Percentiles rank a stretch among this genome's conserved stretches.
phyloP scores from a whole-genome alignment of 1,284 basidiomycete species.

The Leccinum pachyderme region DNA sequence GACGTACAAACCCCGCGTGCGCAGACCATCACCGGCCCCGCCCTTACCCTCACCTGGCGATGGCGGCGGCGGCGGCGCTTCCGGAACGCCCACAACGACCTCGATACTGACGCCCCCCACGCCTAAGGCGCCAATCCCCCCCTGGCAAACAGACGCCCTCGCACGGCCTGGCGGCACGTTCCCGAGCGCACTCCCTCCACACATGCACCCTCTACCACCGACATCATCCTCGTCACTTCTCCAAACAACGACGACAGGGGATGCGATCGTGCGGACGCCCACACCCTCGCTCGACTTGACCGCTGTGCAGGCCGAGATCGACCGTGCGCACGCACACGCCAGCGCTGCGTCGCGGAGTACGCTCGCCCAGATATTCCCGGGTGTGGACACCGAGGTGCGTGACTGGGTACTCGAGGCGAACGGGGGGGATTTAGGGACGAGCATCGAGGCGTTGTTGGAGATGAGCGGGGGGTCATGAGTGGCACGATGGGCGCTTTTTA shows the following conservation, averaged over 20 bases:
- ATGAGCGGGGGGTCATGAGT: constrained; percentile 53
- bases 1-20: constrained; percentile 71
- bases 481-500: not conserved
- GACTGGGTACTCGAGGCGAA: constrained; percentile 87
- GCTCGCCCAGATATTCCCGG: constrained; percentile 83
- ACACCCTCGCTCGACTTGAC: constrained; percentile 69
- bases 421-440: constrained; percentile 83
- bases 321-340: constrained; percentile 68
- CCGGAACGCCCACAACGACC: constrained; percentile 27
- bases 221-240: not conserved
- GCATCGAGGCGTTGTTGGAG: constrained; percentile 83
- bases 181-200: not conserved
- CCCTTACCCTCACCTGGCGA: constrained; percentile 22
- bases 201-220: not conserved
- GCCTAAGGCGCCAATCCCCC: constrained; percentile 35
- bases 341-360: constrained; percentile 67
- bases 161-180: not conserved
- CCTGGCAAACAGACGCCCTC: not conserved
- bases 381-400: constrained; percentile 75
- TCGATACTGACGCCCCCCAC: constrained; percentile 1
- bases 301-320: constrained; percentile 77
- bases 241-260: not conserved
- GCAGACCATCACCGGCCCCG: constrained; percentile 45
- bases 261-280: constrained; percentile 48
- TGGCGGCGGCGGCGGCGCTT: constrained; percentile 46